phyloP scores from a whole-genome alignment of 352 stramenopile species.

The Globisporangium abappressorium region DNA sequence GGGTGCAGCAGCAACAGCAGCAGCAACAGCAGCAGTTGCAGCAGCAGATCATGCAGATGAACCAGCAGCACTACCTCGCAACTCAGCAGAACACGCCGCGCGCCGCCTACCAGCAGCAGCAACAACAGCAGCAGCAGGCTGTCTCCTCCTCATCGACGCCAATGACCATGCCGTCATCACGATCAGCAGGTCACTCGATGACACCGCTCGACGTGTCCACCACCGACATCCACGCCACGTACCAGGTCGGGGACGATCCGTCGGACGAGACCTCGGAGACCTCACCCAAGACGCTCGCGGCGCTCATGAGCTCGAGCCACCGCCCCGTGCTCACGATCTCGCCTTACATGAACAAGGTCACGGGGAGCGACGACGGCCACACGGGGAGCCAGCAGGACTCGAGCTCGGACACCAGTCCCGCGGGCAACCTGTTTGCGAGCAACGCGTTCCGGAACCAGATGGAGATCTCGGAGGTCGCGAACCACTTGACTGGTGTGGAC shows the following conservation, averaged over 20 bases:
- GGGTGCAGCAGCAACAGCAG: constrained; percentile 29
- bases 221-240: constrained; percentile 8
- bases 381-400: constrained; percentile 6
- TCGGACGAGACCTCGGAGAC: constrained; percentile 18
- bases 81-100: constrained; percentile 13
- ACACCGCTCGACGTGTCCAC: constrained; percentile 15
- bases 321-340: constrained; percentile 63
- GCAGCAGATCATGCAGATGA: constrained; percentile 34
- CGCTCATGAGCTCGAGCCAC: constrained; percentile 31
- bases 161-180: constrained; percentile 14
- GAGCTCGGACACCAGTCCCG: constrained; percentile 15
- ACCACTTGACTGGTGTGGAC: constrained; percentile 1
- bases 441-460: constrained; percentile 71
- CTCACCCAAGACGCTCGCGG: constrained; percentile 38
- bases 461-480: constrained; percentile 36
- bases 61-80: constrained; percentile 30
- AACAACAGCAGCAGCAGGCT: constrained; percentile 5
- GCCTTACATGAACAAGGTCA: constrained; percentile 72
- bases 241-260: not conserved
- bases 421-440: constrained; percentile 69
- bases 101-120: constrained; percentile 7
- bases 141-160: not conserved
- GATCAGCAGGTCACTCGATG: constrained; percentile 18
- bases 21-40: constrained; percentile 23
- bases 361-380: constrained; percentile 23